Base-by-base conservation (phyloP, 2,329 filamentous ascomycete species). In the Aspergillus latus region DNA sequence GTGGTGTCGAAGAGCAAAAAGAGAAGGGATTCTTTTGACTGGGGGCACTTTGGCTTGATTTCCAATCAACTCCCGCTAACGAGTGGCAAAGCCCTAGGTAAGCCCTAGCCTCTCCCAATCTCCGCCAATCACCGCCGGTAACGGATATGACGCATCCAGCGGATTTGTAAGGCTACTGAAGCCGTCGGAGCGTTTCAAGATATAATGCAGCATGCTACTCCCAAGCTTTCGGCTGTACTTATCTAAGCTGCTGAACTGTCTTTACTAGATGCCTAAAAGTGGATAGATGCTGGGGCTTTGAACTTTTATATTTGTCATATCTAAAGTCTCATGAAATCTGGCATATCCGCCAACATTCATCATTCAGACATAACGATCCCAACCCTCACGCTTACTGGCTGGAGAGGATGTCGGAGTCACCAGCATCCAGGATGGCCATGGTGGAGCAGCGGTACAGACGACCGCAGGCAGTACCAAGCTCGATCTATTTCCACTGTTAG, bases 371-470 rank as follows among this genome's bases (percentile, higher is more conserved):
- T 62, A 65, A 64, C 59, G 55, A 48, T 49, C 48, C 57, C 45
- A 42, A 40, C 52, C 36, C 50, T 59, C 56, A 21, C 61, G 51
- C 61, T 62, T 65, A 66, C 64, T 66, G 64, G 63, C 58, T 59
- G 57, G 82, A 88, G 71, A 99, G 86, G 80, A 99, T 99, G 80
- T 99, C 94, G 69, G 91, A 96, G 87, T 97, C 89, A 87, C 93
- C 94, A 76, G 92, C 92, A 80, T 99, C 94, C 68, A 97, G 83
- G 76, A 97, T 89, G 71, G 92, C 88, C 89, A 99, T 95, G 80
- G 92, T 96, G 68, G 90, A 93, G 87, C 90, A 96, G 71, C 92
- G 87, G 89, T 96, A 99, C 76, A 99, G 89, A 85, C 97, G 97
- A 84, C 94, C 94, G 83, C 92, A 97, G 70, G 92, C 92, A 75